Percentiles rank a stretch among this genome's conserved stretches.
These are phyloP conservation scores for Xerocomellus chrysenteron DNA, from an alignment of 768 basidiomycete species.

Conservation along the genomic window DNA sequence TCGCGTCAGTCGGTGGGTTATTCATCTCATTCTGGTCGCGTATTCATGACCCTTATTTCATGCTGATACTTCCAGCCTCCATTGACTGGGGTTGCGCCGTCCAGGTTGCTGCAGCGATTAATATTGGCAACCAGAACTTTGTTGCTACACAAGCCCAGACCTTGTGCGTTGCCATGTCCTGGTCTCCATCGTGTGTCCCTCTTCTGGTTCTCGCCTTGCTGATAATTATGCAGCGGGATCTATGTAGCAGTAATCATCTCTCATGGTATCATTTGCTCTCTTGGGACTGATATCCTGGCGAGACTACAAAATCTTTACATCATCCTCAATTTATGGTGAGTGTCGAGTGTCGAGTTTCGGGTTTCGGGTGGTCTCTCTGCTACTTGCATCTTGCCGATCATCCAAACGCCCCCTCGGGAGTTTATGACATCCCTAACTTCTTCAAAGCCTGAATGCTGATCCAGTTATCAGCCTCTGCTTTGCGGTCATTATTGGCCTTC, in stretches of 20 bases:
- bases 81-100: conserved; percentile 68
- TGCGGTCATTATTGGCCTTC: conserved; percentile 57
- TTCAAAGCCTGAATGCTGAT: not conserved
- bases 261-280: conserved; percentile 64
- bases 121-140: conserved; percentile 46
- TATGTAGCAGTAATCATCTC: conserved; percentile 59
- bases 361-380: not conserved
- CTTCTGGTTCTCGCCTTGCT: not conserved
- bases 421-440: too few relatives aligned
- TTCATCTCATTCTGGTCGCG: not conserved
- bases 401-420: too few relatives aligned
- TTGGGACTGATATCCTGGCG: conserved; percentile 65
- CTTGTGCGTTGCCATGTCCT: conserved; percentile 39
- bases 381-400: too few relatives aligned
- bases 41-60: not conserved
- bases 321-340: conserved; percentile 65
- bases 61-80: conserved; percentile 40
- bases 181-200: not conserved
- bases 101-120: conserved; percentile 63
- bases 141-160: conserved; percentile 37
- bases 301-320: conserved; percentile 71
- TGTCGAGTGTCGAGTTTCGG: conserved; percentile 4
- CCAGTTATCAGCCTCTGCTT: conserved; percentile 17
- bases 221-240: conserved; percentile 48
- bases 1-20: conserved; percentile 38